These are phyloP conservation scores for Xylariaceae sp. DNA, from an alignment of 2,329 filamentous ascomycete species.

Conservation along the genomic window DNA sequence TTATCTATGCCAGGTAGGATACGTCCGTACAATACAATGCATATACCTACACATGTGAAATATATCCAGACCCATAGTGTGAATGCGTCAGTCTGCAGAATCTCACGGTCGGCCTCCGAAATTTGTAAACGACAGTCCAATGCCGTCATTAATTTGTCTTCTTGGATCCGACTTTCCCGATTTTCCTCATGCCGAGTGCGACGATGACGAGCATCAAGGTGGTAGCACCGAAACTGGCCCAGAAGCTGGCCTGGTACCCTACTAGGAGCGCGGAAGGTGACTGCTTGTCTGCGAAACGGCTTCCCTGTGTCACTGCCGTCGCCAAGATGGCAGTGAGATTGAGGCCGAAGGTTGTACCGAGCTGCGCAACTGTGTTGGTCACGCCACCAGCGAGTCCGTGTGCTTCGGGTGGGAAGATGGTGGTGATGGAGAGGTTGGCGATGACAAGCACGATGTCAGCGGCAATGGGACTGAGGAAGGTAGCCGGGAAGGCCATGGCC, in stretches of 20 bases:
- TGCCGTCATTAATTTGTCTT: neutral
- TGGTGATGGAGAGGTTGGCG: conserved; percentile 30
- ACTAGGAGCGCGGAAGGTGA: conserved; percentile 9
- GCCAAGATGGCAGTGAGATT: conserved; percentile 9
- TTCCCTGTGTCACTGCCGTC: conserved; percentile 3
- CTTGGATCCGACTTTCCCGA: neutral
- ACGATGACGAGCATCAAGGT: neutral
- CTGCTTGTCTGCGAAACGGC: neutral
- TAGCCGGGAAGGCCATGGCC: conserved; percentile 42
- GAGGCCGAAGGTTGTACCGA: conserved; percentile 13
- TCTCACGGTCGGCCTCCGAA: neutral
- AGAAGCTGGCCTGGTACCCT: conserved; percentile 14
- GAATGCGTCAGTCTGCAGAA: too few species aligned
- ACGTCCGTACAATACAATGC: too few species aligned
- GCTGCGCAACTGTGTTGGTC: conserved; percentile 15
- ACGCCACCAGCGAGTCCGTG: conserved; percentile 12
- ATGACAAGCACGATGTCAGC: conserved; percentile 52
- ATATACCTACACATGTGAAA: too few species aligned
- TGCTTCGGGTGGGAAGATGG: conserved; percentile 9
- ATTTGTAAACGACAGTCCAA: neutral
- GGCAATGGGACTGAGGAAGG: conserved; percentile 39
- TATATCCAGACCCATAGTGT: too few species aligned
- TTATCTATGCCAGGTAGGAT: too few species aligned
- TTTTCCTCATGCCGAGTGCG: neutral
- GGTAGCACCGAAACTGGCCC: neutral